A percentile compares a stretch with the other conserved stretches of the same genome.
Evolutionary conservation across 2,329 filamentous ascomycete genomes (phyloP).

Genomic region (Cladosporium sp.): DNA sequence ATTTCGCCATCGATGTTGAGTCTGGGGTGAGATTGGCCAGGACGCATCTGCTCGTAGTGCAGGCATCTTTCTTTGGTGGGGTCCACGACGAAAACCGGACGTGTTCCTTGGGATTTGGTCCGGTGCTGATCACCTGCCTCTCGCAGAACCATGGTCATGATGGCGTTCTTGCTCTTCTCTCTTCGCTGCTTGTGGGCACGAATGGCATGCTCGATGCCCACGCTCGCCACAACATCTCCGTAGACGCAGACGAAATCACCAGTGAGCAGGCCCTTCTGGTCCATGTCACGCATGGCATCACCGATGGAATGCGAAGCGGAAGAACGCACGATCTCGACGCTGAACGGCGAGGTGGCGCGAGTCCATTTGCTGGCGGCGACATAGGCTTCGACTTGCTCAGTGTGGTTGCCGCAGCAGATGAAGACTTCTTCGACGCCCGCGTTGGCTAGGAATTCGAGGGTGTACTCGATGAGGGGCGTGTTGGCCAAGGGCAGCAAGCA

Average conservation of each 20-base stretch:
- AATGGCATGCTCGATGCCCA: conserved; percentile 75
- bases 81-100: conserved; percentile 83
- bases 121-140: conserved; percentile 70
- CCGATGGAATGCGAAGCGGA: conserved; percentile 75
- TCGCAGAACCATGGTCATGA: conserved; percentile 92
- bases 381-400: conserved; percentile 81
- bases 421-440: conserved; percentile 93
- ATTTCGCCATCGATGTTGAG: conserved; percentile 73
- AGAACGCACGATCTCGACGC: conserved; percentile 79
- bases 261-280: conserved; percentile 76
- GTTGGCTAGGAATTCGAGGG: conserved; percentile 90
- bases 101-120: conserved; percentile 69
- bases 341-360: conserved; percentile 71
- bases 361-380: conserved; percentile 72
- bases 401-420: conserved; percentile 84
- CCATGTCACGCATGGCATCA: conserved; percentile 90
- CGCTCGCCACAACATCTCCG: conserved; percentile 85
- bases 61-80: conserved; percentile 73
- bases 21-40: conserved; percentile 55
- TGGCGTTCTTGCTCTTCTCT: conserved; percentile 82
- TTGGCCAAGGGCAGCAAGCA: conserved; percentile 92
- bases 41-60: conserved; percentile 88
- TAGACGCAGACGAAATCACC: conserved; percentile 91
- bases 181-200: conserved; percentile 75
- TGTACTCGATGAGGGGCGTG: conserved; percentile 93